Evolutionary conservation across 148 eudicot genomes (phyloP).

Genomic region (Silene latifolia): DNA sequence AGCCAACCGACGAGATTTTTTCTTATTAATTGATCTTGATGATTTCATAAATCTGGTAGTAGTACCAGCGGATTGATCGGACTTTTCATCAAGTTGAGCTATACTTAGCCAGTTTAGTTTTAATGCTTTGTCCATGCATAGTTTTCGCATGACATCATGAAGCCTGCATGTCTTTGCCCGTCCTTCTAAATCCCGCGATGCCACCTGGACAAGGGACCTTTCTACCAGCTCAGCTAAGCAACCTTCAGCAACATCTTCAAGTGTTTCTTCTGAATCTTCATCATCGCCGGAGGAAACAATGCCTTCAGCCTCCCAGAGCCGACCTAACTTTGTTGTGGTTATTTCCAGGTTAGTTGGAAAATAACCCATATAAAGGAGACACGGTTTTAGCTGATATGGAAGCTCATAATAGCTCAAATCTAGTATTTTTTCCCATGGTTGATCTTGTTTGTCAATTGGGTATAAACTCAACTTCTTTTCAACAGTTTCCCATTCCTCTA

Average conservation of each 20-base stretch:
- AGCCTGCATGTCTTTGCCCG: conserved; percentile 21
- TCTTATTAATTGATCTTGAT: conserved; percentile 3
- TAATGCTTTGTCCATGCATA: conserved; percentile 16
- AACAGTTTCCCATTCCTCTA: conserved; percentile 17
- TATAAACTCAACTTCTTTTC: background rate
- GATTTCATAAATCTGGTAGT: background rate
- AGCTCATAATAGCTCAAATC: conserved; percentile 29
- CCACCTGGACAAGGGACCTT: conserved; percentile 20
- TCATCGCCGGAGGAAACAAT: conserved; percentile 14
- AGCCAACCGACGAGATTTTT: conserved; percentile 19
- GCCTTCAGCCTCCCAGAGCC: conserved; percentile 35
- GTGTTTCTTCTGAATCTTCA: conserved; percentile 11
- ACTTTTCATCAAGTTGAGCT: background rate
- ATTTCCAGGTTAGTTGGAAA: conserved; percentile 28
- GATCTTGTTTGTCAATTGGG: background rate
- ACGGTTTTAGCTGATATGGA: conserved; percentile 29
- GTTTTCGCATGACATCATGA: conserved; percentile 20
- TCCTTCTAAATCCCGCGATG: conserved; percentile 9
- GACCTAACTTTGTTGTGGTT: conserved; percentile 12
- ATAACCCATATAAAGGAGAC: conserved; percentile 27
- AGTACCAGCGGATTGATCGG: background rate
- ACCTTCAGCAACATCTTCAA: conserved; percentile 24
- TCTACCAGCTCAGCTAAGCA: conserved; percentile 23
- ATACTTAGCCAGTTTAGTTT: conserved; percentile 12
- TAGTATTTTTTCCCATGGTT: conserved; percentile 12